phyloP scores from a whole-genome alignment of 768 basidiomycete genomes.

The Cubamyces sp. region DNA sequence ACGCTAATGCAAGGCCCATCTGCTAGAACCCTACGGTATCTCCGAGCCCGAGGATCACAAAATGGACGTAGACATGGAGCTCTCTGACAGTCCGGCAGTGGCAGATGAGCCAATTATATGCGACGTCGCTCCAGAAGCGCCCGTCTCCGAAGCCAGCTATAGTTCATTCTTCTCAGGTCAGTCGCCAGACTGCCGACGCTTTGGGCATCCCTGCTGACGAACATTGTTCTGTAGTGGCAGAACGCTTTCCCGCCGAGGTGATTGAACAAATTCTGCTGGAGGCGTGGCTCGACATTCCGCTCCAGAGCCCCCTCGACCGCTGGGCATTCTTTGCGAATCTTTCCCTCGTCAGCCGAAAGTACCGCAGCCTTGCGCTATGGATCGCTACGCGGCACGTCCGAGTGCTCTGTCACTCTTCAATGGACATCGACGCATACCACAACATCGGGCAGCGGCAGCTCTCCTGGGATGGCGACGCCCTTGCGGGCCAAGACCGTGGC shows the following conservation, averaged over 20 bases:
- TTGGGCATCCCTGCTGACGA: background rate
- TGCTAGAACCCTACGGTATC: too few species aligned
- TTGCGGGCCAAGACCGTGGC: background rate
- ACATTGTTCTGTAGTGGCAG: background rate
- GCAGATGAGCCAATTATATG: too few species aligned
- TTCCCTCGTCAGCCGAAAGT: background rate
- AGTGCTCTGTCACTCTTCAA: constrained; percentile 9
- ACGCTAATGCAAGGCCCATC: too few species aligned
- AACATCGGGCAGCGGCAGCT: constrained; percentile 9
- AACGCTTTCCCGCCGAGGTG: background rate
- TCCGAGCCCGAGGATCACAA: too few species aligned
- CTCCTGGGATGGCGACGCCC: background rate
- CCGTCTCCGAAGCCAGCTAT: too few species aligned
- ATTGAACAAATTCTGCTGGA: background rate
- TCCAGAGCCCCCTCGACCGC: constrained; percentile 1
- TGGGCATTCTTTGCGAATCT: constrained; percentile 7
- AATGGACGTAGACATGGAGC: too few species aligned
- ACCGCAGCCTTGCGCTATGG: background rate
- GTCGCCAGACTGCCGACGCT: too few species aligned
- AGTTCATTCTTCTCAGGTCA: too few species aligned
- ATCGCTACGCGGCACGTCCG: constrained; percentile 8
- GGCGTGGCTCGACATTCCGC: constrained; percentile 6
- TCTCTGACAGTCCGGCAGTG: too few species aligned
- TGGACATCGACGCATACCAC: constrained; percentile 12
- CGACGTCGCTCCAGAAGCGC: too few species aligned